Conservation (phyloP, 2,329 filamentous ascomycete genomes). For the Calonectria honghensis region DNA sequence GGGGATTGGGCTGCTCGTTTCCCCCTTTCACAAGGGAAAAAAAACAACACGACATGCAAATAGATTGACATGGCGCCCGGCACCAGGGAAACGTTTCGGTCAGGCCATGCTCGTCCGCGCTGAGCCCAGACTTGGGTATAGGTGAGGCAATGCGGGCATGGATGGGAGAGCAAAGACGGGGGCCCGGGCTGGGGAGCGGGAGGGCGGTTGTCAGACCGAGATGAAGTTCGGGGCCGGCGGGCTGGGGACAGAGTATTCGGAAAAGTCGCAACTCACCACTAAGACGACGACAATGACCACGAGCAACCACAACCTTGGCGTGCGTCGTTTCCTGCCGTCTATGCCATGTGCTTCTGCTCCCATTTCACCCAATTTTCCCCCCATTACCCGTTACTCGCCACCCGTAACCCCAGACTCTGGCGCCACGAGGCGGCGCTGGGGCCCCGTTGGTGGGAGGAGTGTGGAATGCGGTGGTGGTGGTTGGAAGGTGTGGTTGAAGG, state of each 20-base stretch:
- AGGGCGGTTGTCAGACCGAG: slow-evolving; percentile 47
- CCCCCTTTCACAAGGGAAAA: slow-evolving; percentile 23
- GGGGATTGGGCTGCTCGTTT: background rate
- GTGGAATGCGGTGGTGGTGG: slow-evolving; percentile 17
- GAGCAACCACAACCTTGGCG: slow-evolving; percentile 30
- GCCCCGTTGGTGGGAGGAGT: slow-evolving; percentile 9
- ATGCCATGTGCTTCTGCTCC: slow-evolving; percentile 38
- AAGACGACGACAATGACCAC: slow-evolving; percentile 45
- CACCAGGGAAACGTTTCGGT: slow-evolving; percentile 44
- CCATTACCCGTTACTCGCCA: slow-evolving; percentile 20
- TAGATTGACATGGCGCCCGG: slow-evolving; percentile 24
- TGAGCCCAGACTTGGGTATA: slow-evolving; percentile 49
- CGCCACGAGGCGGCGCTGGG: slow-evolving; percentile 31
- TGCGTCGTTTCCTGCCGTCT: slow-evolving; percentile 38
- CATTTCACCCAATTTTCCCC: slow-evolving; percentile 25
- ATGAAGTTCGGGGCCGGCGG: slow-evolving; percentile 40
- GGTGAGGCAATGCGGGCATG: slow-evolving; percentile 44
- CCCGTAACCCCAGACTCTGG: slow-evolving; percentile 35
- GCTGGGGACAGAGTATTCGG: slow-evolving; percentile 39
- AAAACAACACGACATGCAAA: slow-evolving; percentile 6
- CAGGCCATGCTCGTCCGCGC: slow-evolving; percentile 50
- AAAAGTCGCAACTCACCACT: slow-evolving; percentile 48
- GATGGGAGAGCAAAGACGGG: slow-evolving; percentile 37
- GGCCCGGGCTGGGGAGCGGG: slow-evolving; percentile 43
- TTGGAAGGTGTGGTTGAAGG: slow-evolving; percentile 9